Evolutionary conservation across 495 filamentous ascomycete genomes (phyloP).

Genomic region (Lasiosphaeriaceae sp.): DNA sequence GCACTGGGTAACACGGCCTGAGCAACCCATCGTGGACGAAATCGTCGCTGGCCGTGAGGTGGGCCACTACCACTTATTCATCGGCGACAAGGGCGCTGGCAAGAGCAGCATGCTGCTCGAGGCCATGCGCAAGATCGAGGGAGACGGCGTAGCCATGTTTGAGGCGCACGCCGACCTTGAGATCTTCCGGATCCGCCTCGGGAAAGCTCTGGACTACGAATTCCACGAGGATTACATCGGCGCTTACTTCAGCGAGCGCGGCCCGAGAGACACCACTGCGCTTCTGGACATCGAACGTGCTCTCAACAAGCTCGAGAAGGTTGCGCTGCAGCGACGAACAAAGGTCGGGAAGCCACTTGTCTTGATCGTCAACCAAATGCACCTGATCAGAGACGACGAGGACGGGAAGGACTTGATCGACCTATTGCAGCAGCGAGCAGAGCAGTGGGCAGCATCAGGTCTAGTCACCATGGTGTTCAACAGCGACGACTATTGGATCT

Average conservation of each 20-base stretch:
- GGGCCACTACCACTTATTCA: slow-evolving; percentile 88
- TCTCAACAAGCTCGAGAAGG: slow-evolving; percentile 96
- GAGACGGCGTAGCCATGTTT: slow-evolving; percentile 84
- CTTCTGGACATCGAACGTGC: slow-evolving; percentile 92
- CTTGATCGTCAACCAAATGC: slow-evolving; percentile 86
- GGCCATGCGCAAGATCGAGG: slow-evolving; percentile 86
- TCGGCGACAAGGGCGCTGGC: slow-evolving; percentile 94
- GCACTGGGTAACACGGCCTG: slow-evolving; percentile 77
- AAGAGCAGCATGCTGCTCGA: slow-evolving; percentile 95
- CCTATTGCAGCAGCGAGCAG: slow-evolving; percentile 90
- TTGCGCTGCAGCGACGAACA: slow-evolving; percentile 65
- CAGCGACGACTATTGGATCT: slow-evolving; percentile 96
- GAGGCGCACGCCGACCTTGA: slow-evolving; percentile 94
- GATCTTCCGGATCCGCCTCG: slow-evolving; percentile 87
- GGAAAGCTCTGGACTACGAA: slow-evolving; percentile 91
- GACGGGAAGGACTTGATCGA: slow-evolving; percentile 89
- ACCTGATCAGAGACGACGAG: slow-evolving; percentile 85
- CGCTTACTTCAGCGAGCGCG: slow-evolving; percentile 87
- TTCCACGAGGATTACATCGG: slow-evolving; percentile 91
- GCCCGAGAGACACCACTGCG: slow-evolving; percentile 85
- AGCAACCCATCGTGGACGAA: slow-evolving; percentile 72
- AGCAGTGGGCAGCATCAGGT: slow-evolving; percentile 89
- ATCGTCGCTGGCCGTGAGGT: slow-evolving; percentile 66
- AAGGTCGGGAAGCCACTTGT: slow-evolving; percentile 65
- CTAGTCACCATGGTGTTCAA: slow-evolving; percentile 89